Conservation (phyloP, 2,329 filamentous ascomycete species). For the Cercospora citrullina region DNA sequence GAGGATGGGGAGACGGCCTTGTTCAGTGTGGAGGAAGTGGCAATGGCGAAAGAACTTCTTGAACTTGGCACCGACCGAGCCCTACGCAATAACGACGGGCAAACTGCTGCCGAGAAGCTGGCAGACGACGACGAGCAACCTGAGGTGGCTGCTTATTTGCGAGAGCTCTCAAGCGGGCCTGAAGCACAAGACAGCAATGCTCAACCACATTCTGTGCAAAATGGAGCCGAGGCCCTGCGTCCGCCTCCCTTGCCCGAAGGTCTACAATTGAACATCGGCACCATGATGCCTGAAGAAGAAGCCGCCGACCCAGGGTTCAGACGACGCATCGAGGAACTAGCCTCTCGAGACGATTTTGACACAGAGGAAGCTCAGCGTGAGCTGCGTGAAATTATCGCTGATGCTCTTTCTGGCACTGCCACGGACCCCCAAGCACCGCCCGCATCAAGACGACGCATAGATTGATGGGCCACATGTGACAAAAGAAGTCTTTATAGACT, state of each 20-base stretch:
- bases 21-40: slow-evolving; percentile 82
- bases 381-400: slow-evolving; percentile 74
- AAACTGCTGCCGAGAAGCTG: slow-evolving; percentile 80
- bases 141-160: slow-evolving; percentile 71
- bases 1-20: slow-evolving; percentile 93
- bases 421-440: slow-evolving; percentile 45
- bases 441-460: slow-evolving; percentile 21
- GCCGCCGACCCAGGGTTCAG: slow-evolving; percentile 78
- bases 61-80: slow-evolving; percentile 71
- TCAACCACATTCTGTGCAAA: slow-evolving; percentile 12
- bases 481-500: not conserved
- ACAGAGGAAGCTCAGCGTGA: slow-evolving; percentile 76
- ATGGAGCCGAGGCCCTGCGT: slow-evolving; percentile 35
- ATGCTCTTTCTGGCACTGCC: slow-evolving; percentile 70
- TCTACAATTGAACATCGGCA: slow-evolving; percentile 74
- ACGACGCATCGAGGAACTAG: slow-evolving; percentile 83
- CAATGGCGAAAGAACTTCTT: slow-evolving; percentile 75
- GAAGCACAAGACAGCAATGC: not conserved
- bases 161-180: slow-evolving; percentile 33
- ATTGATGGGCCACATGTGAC: slow-evolving; percentile 15
- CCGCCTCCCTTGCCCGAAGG: slow-evolving; percentile 72
- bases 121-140: slow-evolving; percentile 75
- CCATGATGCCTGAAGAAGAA: slow-evolving; percentile 61
- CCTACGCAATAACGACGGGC: slow-evolving; percentile 69
- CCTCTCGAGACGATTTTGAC: slow-evolving; percentile 78